These are phyloP conservation scores for Leishmania major DNA, from an alignment of 208 protist genomes.

Conservation along the genomic window DNA sequence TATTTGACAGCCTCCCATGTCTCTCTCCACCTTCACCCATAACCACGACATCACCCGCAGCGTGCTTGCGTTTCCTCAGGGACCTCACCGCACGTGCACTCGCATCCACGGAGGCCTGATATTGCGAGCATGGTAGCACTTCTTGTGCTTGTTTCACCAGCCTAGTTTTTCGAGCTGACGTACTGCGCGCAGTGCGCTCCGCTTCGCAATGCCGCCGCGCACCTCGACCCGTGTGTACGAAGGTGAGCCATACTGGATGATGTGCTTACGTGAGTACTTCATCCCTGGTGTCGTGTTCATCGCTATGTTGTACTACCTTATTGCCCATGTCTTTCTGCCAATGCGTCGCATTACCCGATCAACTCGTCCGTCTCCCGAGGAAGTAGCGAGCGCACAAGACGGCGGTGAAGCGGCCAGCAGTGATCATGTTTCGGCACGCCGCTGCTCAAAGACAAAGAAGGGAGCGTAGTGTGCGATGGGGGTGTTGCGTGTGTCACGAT, in stretches of 20 bases:
- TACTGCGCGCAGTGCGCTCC: background rate
- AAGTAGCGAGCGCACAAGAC: background rate
- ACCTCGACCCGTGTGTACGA: slow-evolving; percentile 15
- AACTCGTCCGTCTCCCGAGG: slow-evolving; percentile 18
- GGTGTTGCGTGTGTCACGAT: background rate
- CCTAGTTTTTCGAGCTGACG: too few species aligned
- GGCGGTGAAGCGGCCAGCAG: background rate
- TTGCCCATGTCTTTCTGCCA: slow-evolving; percentile 45
- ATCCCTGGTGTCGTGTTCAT: slow-evolving; percentile 58
- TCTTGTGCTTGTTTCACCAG: background rate
- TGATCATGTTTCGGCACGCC: background rate
- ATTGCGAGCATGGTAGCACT: background rate
- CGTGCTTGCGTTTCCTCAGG: background rate
- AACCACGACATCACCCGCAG: background rate
- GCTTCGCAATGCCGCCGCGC: background rate
- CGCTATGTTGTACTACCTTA: slow-evolving; percentile 49
- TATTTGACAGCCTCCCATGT: background rate
- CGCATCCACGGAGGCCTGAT: background rate
- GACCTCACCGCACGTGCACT: background rate
- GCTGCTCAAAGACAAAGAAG: background rate
- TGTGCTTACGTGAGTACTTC: slow-evolving; percentile 64
- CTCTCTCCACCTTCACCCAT: background rate
- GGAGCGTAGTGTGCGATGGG: background rate
- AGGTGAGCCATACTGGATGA: slow-evolving; percentile 44
- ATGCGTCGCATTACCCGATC: slow-evolving; percentile 41